Conservation (phyloP, 805 yeast genomes). For the Metschnikowia cerradonensis region DNA sequence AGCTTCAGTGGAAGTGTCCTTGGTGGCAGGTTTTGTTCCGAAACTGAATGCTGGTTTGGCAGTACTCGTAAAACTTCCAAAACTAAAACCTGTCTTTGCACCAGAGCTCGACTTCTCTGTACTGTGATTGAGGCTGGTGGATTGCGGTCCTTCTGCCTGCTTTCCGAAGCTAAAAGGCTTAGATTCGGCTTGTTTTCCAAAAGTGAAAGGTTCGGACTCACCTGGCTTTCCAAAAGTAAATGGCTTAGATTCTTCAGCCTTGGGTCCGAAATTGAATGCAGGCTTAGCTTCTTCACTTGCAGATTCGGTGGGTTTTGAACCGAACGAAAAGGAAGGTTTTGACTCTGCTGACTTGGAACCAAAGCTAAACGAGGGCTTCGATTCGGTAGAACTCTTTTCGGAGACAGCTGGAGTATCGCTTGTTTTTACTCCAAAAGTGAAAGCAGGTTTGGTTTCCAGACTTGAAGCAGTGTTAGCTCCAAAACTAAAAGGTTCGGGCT, state of each 20-base stretch:
- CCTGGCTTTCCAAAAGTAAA: constrained; percentile 4
- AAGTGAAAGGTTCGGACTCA: not conserved
- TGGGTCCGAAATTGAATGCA: constrained; percentile 3
- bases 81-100: constrained; percentile 1
- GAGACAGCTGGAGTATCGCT: not conserved
- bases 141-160: not conserved
- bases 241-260: not conserved
- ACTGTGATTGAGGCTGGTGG: constrained; percentile 1
- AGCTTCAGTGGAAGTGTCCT: not conserved
- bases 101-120: not conserved
- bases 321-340: not conserved
- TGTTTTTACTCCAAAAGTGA: constrained; percentile 1
- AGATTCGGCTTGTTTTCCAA: not conserved
- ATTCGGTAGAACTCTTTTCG: not conserved
- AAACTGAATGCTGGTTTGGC: not conserved
- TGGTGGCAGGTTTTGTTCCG: not conserved
- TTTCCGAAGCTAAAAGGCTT: constrained; percentile 1
- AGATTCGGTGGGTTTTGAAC: not conserved
- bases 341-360: constrained; percentile 7
- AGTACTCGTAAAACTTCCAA: not conserved
- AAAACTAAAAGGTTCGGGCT: not conserved
- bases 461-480: not conserved
- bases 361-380: constrained; percentile 8
- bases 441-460: not conserved
- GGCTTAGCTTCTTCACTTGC: not conserved